Percentiles rank a stretch among this genome's conserved stretches.
Evolutionary conservation across 176 grass and related monocot genomes (phyloP).

Genomic region (Triticum dicoccoides): DNA sequence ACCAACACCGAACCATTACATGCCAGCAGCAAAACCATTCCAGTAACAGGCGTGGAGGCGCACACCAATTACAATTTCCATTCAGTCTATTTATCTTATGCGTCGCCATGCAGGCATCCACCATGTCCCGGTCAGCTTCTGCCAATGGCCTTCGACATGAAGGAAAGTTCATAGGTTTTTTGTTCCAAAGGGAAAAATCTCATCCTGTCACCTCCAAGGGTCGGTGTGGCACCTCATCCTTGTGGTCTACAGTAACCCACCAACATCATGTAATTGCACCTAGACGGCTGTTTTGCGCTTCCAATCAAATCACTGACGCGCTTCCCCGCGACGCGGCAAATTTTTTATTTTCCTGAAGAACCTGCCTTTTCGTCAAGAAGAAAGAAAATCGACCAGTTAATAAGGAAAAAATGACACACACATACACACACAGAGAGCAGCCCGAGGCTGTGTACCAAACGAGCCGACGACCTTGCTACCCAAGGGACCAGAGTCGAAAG

Average conservation of each 20-base stretch:
- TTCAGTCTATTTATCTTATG: background rate
- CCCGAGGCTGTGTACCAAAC: no score
- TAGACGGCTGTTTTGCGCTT: no score
- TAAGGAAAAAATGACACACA: no score
- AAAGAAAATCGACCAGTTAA: no score
- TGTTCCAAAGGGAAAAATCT: background rate
- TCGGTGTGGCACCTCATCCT: background rate
- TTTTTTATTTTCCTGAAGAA: no score
- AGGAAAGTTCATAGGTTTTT: background rate
- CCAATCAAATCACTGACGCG: background rate
- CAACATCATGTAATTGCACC: background rate
- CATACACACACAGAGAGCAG: no score
- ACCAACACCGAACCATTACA: background rate
- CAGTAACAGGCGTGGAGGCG: no score
- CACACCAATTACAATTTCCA: background rate
- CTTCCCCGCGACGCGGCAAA: background rate
- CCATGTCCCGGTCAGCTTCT: background rate
- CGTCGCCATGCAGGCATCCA: background rate
- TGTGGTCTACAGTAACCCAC: background rate
- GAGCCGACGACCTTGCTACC: no score
- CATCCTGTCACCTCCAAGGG: background rate
- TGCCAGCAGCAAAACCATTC: no score
- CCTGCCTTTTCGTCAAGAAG: no score
- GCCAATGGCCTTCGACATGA: background rate
- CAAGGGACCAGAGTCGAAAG: no score